These are phyloP conservation scores for Skeletonema potamos DNA, from an alignment of 108 stramenopile genomes.

Conservation along the genomic window DNA sequence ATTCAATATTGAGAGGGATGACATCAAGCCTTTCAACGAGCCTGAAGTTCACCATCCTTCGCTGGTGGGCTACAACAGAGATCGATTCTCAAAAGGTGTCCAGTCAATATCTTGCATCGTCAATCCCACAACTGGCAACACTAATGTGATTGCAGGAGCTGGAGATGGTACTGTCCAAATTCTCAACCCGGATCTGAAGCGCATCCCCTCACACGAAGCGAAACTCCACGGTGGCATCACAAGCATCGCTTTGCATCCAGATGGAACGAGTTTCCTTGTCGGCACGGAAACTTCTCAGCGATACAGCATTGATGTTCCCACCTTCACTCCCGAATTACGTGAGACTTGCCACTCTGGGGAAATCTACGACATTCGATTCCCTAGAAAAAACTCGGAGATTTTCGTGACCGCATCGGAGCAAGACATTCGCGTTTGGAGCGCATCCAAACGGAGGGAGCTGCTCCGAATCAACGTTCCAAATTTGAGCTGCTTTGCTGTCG, in stretches of 20 bases:
- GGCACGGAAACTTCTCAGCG: slow-evolving; percentile 63
- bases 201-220: slow-evolving; percentile 60
- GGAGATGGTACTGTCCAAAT: slow-evolving; percentile 81
- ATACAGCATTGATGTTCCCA: slow-evolving; percentile 71
- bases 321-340: slow-evolving; percentile 64
- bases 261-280: slow-evolving; percentile 58
- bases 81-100: slow-evolving; percentile 73
- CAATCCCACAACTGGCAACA: slow-evolving; percentile 75
- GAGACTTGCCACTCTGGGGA: slow-evolving; percentile 82
- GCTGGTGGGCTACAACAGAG: slow-evolving; percentile 54
- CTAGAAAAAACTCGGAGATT: slow-evolving; percentile 69
- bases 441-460: slow-evolving; percentile 62
- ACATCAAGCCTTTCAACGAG: slow-evolving; percentile 73
- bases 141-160: slow-evolving; percentile 75
- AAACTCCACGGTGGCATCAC: slow-evolving; percentile 77
- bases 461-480: slow-evolving; percentile 91
- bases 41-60: slow-evolving; percentile 63
- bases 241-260: slow-evolving; percentile 59
- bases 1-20: slow-evolving; percentile 77
- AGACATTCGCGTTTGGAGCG: slow-evolving; percentile 90
- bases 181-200: slow-evolving; percentile 53
- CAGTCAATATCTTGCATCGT: slow-evolving; percentile 60
- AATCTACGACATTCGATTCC: slow-evolving; percentile 79
- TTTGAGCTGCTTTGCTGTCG: slow-evolving; percentile 72
- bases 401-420: slow-evolving; percentile 75